Evolutionary conservation across 2,329 filamentous ascomycete genomes (phyloP).

Genomic region (Monosporascus sp.): DNA sequence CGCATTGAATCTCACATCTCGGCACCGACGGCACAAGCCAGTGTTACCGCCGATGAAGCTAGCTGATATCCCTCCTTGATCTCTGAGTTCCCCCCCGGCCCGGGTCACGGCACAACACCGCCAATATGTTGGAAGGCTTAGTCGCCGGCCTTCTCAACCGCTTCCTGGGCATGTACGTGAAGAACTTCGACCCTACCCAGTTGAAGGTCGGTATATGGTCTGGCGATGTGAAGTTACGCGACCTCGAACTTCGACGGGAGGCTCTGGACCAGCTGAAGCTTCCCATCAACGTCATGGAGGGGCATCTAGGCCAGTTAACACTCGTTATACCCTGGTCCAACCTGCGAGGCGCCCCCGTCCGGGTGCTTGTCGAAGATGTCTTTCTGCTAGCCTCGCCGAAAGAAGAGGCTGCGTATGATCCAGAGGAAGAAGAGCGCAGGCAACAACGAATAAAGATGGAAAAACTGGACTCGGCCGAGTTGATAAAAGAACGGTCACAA

Average conservation of each 20-base stretch:
- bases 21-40: not conserved
- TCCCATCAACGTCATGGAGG: constrained; percentile 93
- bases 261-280: constrained; percentile 95
- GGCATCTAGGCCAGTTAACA: constrained; percentile 86
- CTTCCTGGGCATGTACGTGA: constrained; percentile 99
- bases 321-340: constrained; percentile 97
- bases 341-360: constrained; percentile 86
- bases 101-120: constrained; percentile 61
- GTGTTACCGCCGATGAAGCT: constrained; percentile 24
- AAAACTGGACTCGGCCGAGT: constrained; percentile 91
- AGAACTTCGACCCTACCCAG: constrained; percentile 97
- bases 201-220: constrained; percentile 99
- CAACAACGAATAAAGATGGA: constrained; percentile 96
- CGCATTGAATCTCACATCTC: too few relatives aligned
- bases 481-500: constrained; percentile 86
- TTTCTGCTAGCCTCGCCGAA: constrained; percentile 92
- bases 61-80: constrained; percentile 19
- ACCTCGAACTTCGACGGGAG: constrained; percentile 89
- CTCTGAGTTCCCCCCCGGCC: constrained; percentile 47
- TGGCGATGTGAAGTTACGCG: constrained; percentile 89
- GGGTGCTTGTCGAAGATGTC: constrained; percentile 93
- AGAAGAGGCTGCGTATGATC: constrained; percentile 88
- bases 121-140: constrained; percentile 90
- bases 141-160: constrained; percentile 97
- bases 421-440: constrained; percentile 83